These are phyloP conservation scores for Nicotiana rustica DNA, from an alignment of 305 asterid genomes.

Conservation along the genomic window DNA sequence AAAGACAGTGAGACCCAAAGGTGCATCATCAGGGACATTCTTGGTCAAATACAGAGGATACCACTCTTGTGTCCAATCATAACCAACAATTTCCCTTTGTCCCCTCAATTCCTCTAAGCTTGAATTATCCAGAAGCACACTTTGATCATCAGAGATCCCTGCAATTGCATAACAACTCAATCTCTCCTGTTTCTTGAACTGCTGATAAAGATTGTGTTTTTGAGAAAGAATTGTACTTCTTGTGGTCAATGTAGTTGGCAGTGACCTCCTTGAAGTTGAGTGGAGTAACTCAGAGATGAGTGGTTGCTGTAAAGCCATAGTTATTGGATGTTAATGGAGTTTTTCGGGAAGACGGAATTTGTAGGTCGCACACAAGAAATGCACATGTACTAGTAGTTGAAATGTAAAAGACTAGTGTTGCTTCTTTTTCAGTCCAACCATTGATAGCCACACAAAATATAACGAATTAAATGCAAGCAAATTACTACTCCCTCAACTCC, in stretches of 20 bases:
- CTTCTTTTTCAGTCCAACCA: slow-evolving; percentile 29
- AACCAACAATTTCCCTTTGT: slow-evolving; percentile 52
- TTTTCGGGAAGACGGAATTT: not conserved
- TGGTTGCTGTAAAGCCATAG: slow-evolving; percentile 46
- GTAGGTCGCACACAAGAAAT: not conserved
- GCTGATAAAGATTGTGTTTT: slow-evolving; percentile 31
- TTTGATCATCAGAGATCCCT: slow-evolving; percentile 41
- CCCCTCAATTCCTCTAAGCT: slow-evolving; percentile 53
- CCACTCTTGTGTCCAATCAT: slow-evolving; percentile 95
- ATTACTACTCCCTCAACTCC: not conserved
- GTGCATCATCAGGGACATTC: slow-evolving; percentile 91
- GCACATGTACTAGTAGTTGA: slow-evolving; percentile 3
- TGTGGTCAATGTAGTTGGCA: slow-evolving; percentile 12
- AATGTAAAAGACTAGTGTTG: not conserved
- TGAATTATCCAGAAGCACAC: slow-evolving; percentile 42
- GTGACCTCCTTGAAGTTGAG: not conserved
- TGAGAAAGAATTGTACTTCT: not conserved
- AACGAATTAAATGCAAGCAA: not conserved
- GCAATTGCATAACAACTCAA: slow-evolving; percentile 53
- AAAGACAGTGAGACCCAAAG: slow-evolving; percentile 88
- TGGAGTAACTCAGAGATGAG: slow-evolving; percentile 34
- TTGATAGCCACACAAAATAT: slow-evolving; percentile 30
- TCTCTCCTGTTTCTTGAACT: slow-evolving; percentile 38
- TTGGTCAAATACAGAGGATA: slow-evolving; percentile 86
- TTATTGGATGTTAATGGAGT: not conserved